Percentiles rank a stretch among this genome's conserved stretches.
phyloP scores from a whole-genome alignment of 2,329 filamentous ascomycete genomes.

The Lomentospora prolificans region DNA sequence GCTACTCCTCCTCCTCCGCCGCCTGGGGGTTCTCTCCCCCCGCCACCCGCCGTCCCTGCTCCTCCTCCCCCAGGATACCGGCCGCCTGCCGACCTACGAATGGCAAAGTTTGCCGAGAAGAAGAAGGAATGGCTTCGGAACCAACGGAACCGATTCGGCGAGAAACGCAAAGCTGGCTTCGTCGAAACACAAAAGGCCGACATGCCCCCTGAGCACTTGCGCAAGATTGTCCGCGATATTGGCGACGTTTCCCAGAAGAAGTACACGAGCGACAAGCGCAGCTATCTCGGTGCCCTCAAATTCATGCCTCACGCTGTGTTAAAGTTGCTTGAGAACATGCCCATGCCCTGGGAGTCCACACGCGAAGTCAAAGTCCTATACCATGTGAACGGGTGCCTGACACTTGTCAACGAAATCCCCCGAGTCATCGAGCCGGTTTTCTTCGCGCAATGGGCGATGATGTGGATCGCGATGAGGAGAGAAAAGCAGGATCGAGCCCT shows the following conservation, averaged over 20 bases:
- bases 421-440: conserved; percentile 96
- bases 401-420: conserved; percentile 91
- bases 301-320: conserved; percentile 99
- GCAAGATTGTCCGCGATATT: conserved; percentile 97
- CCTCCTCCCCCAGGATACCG: conserved; percentile 82
- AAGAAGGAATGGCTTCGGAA: conserved; percentile 96
- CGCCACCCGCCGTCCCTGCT: conserved; percentile 46
- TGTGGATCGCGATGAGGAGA: conserved; percentile 98
- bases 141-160: conserved; percentile 86
- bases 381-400: conserved; percentile 95
- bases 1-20: conserved; percentile 47
- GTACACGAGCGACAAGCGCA: conserved; percentile 96
- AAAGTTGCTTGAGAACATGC: conserved; percentile 98
- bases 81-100: conserved; percentile 69
- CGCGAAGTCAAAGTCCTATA: conserved; percentile 97
- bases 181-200: conserved; percentile 98
- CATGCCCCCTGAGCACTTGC: conserved; percentile 95
- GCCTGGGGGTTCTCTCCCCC: conserved; percentile 45
- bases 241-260: conserved; percentile 99
- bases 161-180: conserved; percentile 93
- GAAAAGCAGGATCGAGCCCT: conserved; percentile 93
- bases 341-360: conserved; percentile 97
- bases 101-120: conserved; percentile 95
- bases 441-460: conserved; percentile 97
- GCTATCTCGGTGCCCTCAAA: conserved; percentile 92